Percentiles rank a stretch among this genome's conserved stretches.
Evolutionary conservation across 2,329 filamentous ascomycete species (phyloP).

Genomic region (Alternaria arborescens): DNA sequence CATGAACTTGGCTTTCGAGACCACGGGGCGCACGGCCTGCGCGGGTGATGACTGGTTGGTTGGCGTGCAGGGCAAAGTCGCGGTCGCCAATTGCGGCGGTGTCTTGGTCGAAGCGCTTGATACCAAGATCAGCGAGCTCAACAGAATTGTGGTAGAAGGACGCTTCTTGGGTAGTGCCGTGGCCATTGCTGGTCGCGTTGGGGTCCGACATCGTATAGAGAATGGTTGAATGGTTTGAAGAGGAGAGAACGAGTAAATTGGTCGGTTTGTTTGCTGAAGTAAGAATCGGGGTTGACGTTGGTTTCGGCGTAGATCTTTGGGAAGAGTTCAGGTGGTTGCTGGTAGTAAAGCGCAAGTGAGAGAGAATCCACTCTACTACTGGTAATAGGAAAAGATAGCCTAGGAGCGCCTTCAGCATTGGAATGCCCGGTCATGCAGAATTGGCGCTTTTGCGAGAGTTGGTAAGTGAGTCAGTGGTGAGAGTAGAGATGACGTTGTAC

Average conservation of each 20-base stretch:
- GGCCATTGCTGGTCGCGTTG: background rate
- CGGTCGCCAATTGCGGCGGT: constrained; percentile 41
- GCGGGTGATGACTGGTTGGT: constrained; percentile 25
- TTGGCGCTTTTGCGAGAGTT: background rate
- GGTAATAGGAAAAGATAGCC: background rate
- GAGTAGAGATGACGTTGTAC: background rate
- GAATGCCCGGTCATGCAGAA: background rate
- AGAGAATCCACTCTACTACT: background rate
- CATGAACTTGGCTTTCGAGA: constrained; percentile 38
- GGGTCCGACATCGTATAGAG: background rate
- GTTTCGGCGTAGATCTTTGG: background rate
- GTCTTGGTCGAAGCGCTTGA: constrained; percentile 40
- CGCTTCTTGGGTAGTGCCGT: background rate
- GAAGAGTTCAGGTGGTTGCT: background rate
- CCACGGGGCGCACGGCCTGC: constrained; percentile 37
- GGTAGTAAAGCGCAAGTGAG: constrained; percentile 1
- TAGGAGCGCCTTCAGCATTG: background rate
- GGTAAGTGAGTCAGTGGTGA: background rate
- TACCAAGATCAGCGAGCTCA: constrained; percentile 42
- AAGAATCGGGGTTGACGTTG: background rate
- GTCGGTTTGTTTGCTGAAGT: background rate
- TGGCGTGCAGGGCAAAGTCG: constrained; percentile 32
- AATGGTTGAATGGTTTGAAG: background rate
- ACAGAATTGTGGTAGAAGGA: constrained; percentile 22
- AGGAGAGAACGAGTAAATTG: background rate